These are phyloP conservation scores for Nakazawaea anatomiae DNA, from an alignment of 805 yeast genomes.

Conservation along the genomic window DNA sequence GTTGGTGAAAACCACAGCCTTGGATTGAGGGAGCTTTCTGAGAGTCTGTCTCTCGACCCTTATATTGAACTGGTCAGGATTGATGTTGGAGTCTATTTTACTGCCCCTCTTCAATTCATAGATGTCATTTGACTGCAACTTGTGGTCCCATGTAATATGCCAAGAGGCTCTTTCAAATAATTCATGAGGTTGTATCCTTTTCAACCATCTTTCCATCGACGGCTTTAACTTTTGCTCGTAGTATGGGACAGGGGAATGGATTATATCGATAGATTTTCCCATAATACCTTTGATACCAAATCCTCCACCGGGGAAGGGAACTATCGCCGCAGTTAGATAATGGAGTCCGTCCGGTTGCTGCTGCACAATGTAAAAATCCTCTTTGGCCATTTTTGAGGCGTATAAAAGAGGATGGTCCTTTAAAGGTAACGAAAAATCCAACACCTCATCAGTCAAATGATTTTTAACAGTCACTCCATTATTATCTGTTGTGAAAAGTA, in stretches of 20 bases:
- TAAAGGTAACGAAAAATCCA: slow-evolving; percentile 55
- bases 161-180: slow-evolving; percentile 72
- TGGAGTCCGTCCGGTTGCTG: slow-evolving; percentile 52
- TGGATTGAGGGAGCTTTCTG: slow-evolving; percentile 55
- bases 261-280: slow-evolving; percentile 57
- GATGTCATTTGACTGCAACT: slow-evolving; percentile 47
- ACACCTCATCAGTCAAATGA: slow-evolving; percentile 53
- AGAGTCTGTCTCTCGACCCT: slow-evolving; percentile 71
- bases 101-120: slow-evolving; percentile 43
- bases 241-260: slow-evolving; percentile 65
- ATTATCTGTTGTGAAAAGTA: slow-evolving; percentile 44
- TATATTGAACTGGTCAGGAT: slow-evolving; percentile 53
- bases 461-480: slow-evolving; percentile 49
- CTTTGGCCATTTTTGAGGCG: slow-evolving; percentile 65
- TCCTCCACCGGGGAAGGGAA: slow-evolving; percentile 74
- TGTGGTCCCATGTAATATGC: slow-evolving; percentile 71
- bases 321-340: slow-evolving; percentile 67
- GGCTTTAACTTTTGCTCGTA: slow-evolving; percentile 56
- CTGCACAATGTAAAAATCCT: slow-evolving; percentile 61
- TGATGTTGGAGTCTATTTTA: slow-evolving; percentile 35
- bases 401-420: slow-evolving; percentile 58
- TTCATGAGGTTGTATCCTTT: slow-evolving; percentile 48
- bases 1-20: slow-evolving; percentile 66
- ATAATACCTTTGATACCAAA: slow-evolving; percentile 55
- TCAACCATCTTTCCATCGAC: slow-evolving; percentile 71